Conservation (phyloP, 768 basidiomycete species). For the Termitomyces sp. region DNA sequence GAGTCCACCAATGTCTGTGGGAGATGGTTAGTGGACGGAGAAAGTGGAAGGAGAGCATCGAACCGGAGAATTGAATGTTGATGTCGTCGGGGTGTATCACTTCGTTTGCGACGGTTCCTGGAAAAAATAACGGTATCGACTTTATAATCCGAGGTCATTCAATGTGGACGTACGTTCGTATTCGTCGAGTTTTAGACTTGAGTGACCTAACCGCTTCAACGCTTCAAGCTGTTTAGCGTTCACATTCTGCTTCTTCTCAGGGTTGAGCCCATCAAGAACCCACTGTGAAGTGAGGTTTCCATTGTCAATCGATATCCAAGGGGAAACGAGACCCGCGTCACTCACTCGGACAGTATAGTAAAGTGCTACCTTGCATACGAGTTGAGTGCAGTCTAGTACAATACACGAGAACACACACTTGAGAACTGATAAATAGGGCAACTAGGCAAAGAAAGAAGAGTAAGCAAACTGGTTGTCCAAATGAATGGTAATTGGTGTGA, state of each 20-base stretch:
- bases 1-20: conserved; percentile 85
- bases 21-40: background rate
- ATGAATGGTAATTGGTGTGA: background rate
- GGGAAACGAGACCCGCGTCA: conserved; percentile 1
- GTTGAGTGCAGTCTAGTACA: conserved; percentile 15
- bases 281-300: conserved; percentile 38
- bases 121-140: conserved; percentile 2
- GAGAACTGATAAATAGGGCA: conserved; percentile 45
- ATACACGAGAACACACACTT: conserved; percentile 30
- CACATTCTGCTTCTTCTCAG: conserved; percentile 53
- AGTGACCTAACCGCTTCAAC: conserved; percentile 66
- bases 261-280: conserved; percentile 51
- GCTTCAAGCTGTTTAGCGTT: conserved; percentile 69
- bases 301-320: background rate
- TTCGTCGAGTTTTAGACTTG: conserved; percentile 75
- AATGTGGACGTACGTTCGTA: conserved; percentile 66
- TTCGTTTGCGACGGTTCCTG: conserved; percentile 85
- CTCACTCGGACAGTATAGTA: conserved; percentile 72
- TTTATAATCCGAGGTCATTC: background rate
- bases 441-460: conserved; percentile 25
- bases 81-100: conserved; percentile 93
- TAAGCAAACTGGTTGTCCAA: conserved; percentile 2
- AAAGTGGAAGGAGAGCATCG: conserved; percentile 10
- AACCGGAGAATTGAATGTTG: conserved; percentile 66
- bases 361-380: conserved; percentile 57